A percentile compares a stretch with the other conserved stretches of the same genome.
Conservation (phyloP, 805 yeast genomes). For the Torulaspora maleeae region DNA sequence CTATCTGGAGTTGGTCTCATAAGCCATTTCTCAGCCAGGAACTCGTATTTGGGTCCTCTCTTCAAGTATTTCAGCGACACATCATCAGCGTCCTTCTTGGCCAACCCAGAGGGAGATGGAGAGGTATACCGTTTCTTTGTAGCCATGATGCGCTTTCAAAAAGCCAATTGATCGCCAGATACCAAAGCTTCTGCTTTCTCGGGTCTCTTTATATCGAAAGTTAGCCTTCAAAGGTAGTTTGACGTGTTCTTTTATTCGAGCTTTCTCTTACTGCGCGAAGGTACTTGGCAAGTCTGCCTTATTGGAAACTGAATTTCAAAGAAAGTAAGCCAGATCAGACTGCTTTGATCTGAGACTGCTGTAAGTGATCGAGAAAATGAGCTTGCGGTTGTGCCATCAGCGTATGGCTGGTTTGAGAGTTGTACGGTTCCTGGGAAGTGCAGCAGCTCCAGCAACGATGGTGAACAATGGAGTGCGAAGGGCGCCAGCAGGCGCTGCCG, state of each 20-base stretch:
- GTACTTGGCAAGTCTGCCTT: neutral
- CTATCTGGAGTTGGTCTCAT: constrained; percentile 27
- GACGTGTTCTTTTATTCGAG: neutral
- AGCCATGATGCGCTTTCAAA: constrained; percentile 2
- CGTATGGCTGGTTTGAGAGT: neutral
- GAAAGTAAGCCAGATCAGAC: neutral
- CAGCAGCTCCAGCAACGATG: constrained; percentile 4
- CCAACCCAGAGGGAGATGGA: neutral
- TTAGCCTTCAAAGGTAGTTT: neutral
- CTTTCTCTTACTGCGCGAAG: neutral
- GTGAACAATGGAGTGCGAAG: constrained; percentile 2
- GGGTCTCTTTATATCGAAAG: neutral
- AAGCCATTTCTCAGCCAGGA: constrained; percentile 28
- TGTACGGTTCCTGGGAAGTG: neutral
- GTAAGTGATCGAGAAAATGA: neutral
- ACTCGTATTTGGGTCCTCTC: constrained; percentile 7
- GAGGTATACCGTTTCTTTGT: constrained; percentile 6
- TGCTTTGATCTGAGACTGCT: neutral
- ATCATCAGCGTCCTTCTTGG: constrained; percentile 23
- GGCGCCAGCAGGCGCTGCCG: constrained; percentile 1
- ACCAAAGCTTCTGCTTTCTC: neutral
- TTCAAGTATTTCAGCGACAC: constrained; percentile 28
- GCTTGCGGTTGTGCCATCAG: constrained; percentile 1
- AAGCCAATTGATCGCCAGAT: neutral
- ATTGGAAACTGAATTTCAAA: neutral